phyloP scores from a whole-genome alignment of 495 filamentous ascomycete genomes.

The Rusavskia elegans region DNA sequence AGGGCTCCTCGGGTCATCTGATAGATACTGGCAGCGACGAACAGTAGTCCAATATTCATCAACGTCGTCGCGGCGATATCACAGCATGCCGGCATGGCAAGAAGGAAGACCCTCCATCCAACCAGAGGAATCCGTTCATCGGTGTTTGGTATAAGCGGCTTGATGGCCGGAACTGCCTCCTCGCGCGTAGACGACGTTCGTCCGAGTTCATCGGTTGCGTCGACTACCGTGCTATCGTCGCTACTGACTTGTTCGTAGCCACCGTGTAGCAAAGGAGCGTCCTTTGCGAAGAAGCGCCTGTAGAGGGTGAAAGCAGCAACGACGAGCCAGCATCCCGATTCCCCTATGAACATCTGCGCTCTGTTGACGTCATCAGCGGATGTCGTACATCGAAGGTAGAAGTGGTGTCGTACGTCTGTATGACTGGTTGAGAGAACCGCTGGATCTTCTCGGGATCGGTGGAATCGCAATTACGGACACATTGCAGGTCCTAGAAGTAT shows the following conservation, averaged over 20 bases:
- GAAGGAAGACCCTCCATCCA: conserved; percentile 57
- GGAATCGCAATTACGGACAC: conserved; percentile 75
- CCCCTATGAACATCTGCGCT: conserved; percentile 84
- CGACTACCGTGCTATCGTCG: conserved; percentile 28
- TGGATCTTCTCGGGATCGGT: conserved; percentile 48
- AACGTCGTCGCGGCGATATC: conserved; percentile 91
- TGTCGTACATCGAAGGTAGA: not conserved
- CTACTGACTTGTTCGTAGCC: conserved; percentile 49
- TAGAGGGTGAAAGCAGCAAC: conserved; percentile 51
- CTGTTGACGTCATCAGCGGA: conserved; percentile 9
- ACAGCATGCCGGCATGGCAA: conserved; percentile 79
- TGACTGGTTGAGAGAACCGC: conserved; percentile 84
- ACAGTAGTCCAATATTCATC: conserved; percentile 89
- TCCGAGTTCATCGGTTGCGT: conserved; percentile 24
- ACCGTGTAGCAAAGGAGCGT: conserved; percentile 29
- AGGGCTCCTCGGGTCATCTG: conserved; percentile 95
- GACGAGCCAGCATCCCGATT: conserved; percentile 85
- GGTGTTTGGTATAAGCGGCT: conserved; percentile 25
- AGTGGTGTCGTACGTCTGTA: conserved; percentile 55
- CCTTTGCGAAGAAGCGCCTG: conserved; percentile 31
- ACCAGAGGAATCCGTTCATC: conserved; percentile 38
- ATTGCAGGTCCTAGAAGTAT: conserved; percentile 70
- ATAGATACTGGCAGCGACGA: conserved; percentile 89
- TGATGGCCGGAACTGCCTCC: conserved; percentile 30
- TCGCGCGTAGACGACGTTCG: conserved; percentile 21